Base-by-base conservation (phyloP, 345 rosid genomes). In the Euphorbia pulcherrima region DNA sequence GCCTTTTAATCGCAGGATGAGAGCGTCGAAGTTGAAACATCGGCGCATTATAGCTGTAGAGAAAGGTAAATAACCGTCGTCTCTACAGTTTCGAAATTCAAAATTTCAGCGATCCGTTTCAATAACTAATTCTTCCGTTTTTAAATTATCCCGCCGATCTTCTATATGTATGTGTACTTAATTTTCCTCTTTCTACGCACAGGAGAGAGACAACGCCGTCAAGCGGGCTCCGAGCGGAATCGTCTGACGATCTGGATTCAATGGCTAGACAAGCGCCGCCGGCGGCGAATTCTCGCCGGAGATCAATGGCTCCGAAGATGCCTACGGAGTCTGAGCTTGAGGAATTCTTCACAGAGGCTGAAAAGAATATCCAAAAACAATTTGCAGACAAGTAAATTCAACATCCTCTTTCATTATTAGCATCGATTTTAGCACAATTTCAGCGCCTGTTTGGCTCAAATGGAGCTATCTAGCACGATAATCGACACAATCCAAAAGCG, bases 291-390 rank as follows among this genome's bases (percentile, higher is more conserved):
- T 76, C 84, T 67, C 73, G 68, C 74, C 73, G 70, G 64, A 78
- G 72, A 68, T 64, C 71, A 75, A 55, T 72, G 66, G 79, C 6
- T 62, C 67, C 68, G 64, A 76, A 3, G 75, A 74, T 69, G 81
- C 83, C 89, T 5, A 74, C 85, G 33, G 80, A 75, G 46, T 41
- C 68, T 0, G 91, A 92, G 73, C 74, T 92, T 23, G 88, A 92
- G n/a, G 85, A 84, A 8, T 92, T 92, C 81, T 92, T 92, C 51
- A 55, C 69, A 0, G 78, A 70, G 30, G 86, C 88, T 2, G 94
- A 89, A 80, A 83, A 83, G 60, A 62, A 70, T 1, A 63, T 78
- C 33, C 84, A 76, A 53, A 74, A 83, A 69, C 74, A 59, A 47
- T 81, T 82, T 59, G 58, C 72, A 16, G 80, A 85, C 51, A 90